These are phyloP conservation scores for Daedaleopsis nitida DNA, from an alignment of 768 basidiomycete genomes.

Conservation along the genomic window DNA sequence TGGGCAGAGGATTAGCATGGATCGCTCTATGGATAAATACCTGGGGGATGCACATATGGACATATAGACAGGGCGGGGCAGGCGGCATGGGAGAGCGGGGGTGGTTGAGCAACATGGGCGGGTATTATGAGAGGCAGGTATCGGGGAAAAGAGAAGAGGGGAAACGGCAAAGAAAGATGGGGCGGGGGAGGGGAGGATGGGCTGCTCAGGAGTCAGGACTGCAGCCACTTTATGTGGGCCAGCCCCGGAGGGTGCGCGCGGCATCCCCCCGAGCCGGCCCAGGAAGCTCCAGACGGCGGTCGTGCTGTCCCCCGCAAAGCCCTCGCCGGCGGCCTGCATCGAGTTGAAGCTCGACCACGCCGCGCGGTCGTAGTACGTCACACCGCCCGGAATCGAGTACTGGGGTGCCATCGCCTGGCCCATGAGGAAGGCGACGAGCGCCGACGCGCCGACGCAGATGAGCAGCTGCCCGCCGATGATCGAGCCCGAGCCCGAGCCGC, in stretches of 20 bases:
- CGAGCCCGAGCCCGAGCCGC: slow-evolving; percentile 18
- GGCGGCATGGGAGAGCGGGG: slow-evolving; percentile 1
- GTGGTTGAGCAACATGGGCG: not conserved
- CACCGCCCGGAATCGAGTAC: slow-evolving; percentile 61
- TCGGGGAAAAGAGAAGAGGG: not conserved
- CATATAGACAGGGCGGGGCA: slow-evolving; percentile 14
- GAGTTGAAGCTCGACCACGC: slow-evolving; percentile 82
- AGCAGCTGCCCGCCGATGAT: slow-evolving; percentile 45
- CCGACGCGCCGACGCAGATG: slow-evolving; percentile 63
- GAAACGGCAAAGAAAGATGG: not conserved
- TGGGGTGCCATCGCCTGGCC: slow-evolving; percentile 61
- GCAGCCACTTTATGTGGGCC: slow-evolving; percentile 57
- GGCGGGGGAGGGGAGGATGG: too few species aligned
- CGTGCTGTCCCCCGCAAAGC: slow-evolving; percentile 59
- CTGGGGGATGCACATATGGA: slow-evolving; percentile 14
- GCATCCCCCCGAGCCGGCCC: slow-evolving; percentile 76
- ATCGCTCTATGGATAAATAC: slow-evolving; percentile 20
- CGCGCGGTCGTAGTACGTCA: slow-evolving; percentile 73
- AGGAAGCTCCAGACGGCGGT: slow-evolving; percentile 69
- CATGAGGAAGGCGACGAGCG: slow-evolving; percentile 61
- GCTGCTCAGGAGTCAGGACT: too few species aligned
- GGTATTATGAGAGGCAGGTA: not conserved
- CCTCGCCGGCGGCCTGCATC: slow-evolving; percentile 70
- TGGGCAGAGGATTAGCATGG: slow-evolving; percentile 21
- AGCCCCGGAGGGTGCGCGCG: slow-evolving; percentile 73